Evolutionary conservation across 768 basidiomycete genomes (phyloP), one percentile per base, ranked within the genome.

Genomic region (Tulasnella sp.): DNA sequence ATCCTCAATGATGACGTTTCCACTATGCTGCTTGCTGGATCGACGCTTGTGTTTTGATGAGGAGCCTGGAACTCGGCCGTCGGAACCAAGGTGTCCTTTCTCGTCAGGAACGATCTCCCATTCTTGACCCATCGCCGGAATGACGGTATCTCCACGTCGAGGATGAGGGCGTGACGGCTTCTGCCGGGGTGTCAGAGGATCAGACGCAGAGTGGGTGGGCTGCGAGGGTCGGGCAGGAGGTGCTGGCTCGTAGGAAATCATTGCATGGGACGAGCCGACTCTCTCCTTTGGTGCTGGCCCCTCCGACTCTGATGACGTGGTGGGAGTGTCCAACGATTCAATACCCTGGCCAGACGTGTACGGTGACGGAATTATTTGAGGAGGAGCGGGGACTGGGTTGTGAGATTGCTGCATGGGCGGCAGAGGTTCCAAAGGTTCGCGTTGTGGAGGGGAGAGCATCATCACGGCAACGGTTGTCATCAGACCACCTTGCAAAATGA

Each of bases 11-110:
- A 78, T 34, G 40, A 64, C 60, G 37, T 42, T 64, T 40, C 54
- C 77, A 22, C 77, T 78, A 1, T 78, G 77, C 24, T 78, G 77
- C 77, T 40, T 77, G 76, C 76, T 78, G 9, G 77, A 78, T 18
- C 54, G 44, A 50, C 76, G 76, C 46, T 48, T 28, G 58, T 34
- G 31, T 44, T 78, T 78, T 22, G 77, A 40, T 24, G 34, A 22
- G 12, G 77, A 37, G 50, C 60, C 31, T n/a, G 54, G 41, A 64
- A 28, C 37, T 12, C 48, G 58, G 40, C 58, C 50, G 37, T 50
- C 48, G 20, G 34, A 58, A 14, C 60, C 48, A 6, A 64, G 40
- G 31, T 37, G 7, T 9, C 77, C 40, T 46, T 54, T 9, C 31
- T 69, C 77, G 14, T 78, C 77, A 37, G 37, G 40, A 18, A 74